A percentile compares a stretch with the other conserved stretches of the same genome.
Evolutionary conservation across 176 grass and related monocot genomes (phyloP).

Genomic region (Phoenix roebelenii): DNA sequence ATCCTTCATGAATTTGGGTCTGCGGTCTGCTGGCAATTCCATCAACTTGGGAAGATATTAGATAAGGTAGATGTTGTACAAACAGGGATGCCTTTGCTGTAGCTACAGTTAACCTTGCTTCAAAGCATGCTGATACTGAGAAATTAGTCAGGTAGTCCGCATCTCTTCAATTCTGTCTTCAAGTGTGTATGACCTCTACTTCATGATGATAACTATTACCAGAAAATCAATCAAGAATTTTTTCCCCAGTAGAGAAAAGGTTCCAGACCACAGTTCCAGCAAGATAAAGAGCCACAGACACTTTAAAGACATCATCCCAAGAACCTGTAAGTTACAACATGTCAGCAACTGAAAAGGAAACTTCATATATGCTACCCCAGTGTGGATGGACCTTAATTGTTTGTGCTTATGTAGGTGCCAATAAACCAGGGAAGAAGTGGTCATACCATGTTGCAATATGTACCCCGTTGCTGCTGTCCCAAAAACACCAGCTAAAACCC

Average conservation of each 20-base stretch:
- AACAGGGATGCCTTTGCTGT: too few species aligned
- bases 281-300: slow-evolving; percentile 73
- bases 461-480: slow-evolving; percentile 88
- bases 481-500: slow-evolving; percentile 89
- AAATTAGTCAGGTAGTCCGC: too few species aligned
- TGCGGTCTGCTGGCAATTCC: too few species aligned
- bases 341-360: background rate
- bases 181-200: too few species aligned
- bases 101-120: too few species aligned
- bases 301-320: slow-evolving; percentile 85
- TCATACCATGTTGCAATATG: slow-evolving; percentile 85
- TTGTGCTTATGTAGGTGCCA: background rate
- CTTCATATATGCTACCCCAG: too few species aligned
- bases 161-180: too few species aligned
- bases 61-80: too few species aligned
- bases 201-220: background rate
- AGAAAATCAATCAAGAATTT: slow-evolving; percentile 69
- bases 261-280: slow-evolving; percentile 86
- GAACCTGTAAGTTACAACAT: slow-evolving; percentile 47
- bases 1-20: too few species aligned
- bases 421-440: background rate
- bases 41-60: too few species aligned
- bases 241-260: slow-evolving; percentile 82
- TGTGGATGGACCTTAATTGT: background rate
- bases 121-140: too few species aligned